Evolutionary conservation across 176 grass and related monocot genomes (phyloP), one percentile per base, ranked within the genome.

Genomic region (Tillandsia fasciculata): DNA sequence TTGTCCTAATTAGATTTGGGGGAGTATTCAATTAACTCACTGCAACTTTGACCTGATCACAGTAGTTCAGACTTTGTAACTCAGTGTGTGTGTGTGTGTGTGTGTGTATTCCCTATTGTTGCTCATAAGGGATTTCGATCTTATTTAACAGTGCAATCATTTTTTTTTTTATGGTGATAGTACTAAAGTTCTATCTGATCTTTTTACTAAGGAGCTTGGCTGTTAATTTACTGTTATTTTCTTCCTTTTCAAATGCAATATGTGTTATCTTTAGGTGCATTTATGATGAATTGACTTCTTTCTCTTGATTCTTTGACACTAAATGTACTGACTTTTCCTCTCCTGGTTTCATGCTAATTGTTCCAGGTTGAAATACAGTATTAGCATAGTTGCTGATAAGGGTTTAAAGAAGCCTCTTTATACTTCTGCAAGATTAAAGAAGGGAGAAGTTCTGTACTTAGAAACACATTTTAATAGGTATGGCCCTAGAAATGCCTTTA

Each of bases 351-450:
- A 50, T 27, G 51, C 20, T 61, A 69, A 70, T 50, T 14, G 57
- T 75, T 86, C 79, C 73, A 99, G 89, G 89, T 77, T 93, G 79
- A 99, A 99, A 81, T 99, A 99, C 51, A 87, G 89, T 74, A 90
- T 99, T 72, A 99, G 82, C 74, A 84, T 89, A 79, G 89, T 99
- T 75, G 94, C 94, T 48, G 94, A 99, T 67, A 99, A 92, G 82
- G 94, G 94, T 20, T 74, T 99, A 70, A 99, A 90, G 59, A 93
- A 81, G 75, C 86, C 89, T 33, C 77, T 92, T 10, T 93, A 90
- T 79, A 99, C 89, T 33, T 99, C 89, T 59, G 84, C 89, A 52
- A 82, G 94, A 67, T 82, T 99, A 66, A 99, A 99, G 77, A 99
- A 87, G 76, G 94, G 94, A 9, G 89, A 99, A 85, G 94, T 90